phyloP scores from a whole-genome alignment of 2,329 filamentous ascomycete genomes.

The Helotiales sp. region DNA sequence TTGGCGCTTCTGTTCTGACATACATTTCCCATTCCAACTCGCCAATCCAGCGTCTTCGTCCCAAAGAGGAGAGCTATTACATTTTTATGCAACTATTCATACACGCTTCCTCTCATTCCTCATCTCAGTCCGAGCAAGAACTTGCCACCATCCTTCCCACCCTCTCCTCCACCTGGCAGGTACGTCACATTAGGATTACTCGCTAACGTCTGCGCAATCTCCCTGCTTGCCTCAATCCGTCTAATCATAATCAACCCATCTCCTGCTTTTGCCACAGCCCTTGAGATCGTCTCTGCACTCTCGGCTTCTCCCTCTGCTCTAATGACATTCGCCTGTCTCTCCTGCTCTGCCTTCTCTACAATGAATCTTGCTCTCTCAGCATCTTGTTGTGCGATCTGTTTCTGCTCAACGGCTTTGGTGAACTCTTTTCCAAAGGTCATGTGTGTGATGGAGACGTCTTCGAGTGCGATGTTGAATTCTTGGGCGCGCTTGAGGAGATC shows the following conservation, averaged over 20 bases:
- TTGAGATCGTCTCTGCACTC: constrained; percentile 91
- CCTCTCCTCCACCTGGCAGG: constrained; percentile 75
- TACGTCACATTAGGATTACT: constrained; percentile 95
- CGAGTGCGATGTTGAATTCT: constrained; percentile 98
- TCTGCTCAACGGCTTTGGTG: constrained; percentile 98
- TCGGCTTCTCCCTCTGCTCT: constrained; percentile 97
- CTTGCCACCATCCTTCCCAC: constrained; percentile 53
- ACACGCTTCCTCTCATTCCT: constrained; percentile 16
- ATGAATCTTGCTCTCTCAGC: constrained; percentile 97
- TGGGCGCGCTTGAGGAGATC: constrained; percentile 90
- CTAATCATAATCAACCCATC: constrained; percentile 94
- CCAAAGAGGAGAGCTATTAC: constrained; percentile 29
- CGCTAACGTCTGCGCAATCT: constrained; percentile 89
- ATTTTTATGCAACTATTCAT: constrained; percentile 31
- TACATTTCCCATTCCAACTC: neutral
- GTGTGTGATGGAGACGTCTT: constrained; percentile 98
- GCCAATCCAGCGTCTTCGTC: neutral
- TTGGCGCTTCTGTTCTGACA: neutral
- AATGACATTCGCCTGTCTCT: constrained; percentile 97
- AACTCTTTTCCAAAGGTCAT: constrained; percentile 99
- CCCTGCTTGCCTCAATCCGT: constrained; percentile 94
- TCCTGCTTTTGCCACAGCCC: constrained; percentile 88
- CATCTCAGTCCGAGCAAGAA: constrained; percentile 65
- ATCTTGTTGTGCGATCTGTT: constrained; percentile 99
- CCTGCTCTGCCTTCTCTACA: constrained; percentile 97